These are phyloP conservation scores for Mychonastes homosphaera DNA, from an alignment of 139 green algal species.

Conservation along the genomic window DNA sequence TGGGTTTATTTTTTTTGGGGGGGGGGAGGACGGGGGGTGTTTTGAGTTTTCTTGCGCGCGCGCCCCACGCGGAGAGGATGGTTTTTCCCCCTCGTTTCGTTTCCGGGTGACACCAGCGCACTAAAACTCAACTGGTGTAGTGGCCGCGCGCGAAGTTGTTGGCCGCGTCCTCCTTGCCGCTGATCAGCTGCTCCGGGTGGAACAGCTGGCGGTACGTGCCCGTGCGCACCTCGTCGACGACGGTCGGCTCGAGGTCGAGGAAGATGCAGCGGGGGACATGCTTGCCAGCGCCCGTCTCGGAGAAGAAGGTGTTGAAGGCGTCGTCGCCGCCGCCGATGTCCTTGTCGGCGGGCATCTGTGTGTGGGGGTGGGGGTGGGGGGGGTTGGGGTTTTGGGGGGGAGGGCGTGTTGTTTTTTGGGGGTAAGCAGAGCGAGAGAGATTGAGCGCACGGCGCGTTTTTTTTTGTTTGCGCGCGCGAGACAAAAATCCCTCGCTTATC, in stretches of 20 bases:
- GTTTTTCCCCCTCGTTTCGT: too few species aligned
- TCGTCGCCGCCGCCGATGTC: slow-evolving; percentile 80
- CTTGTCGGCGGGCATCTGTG: slow-evolving; percentile 90
- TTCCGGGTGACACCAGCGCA: too few species aligned
- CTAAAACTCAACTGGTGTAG: slow-evolving; percentile 29
- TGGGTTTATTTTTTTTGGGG: too few species aligned
- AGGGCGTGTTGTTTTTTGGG: too few species aligned
- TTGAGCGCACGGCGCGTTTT: too few species aligned
- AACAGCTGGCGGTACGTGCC: slow-evolving; percentile 96
- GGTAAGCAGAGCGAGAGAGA: too few species aligned
- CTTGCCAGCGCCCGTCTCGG: slow-evolving; percentile 90
- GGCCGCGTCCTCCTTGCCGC: slow-evolving; percentile 76
- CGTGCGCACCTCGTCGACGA: slow-evolving; percentile 92
- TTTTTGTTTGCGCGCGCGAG: too few species aligned
- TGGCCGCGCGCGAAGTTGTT: slow-evolving; percentile 40
- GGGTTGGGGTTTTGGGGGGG: neutral
- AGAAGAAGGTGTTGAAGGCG: slow-evolving; percentile 97
- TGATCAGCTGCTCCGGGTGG: slow-evolving; percentile 97
- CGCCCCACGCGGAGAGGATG: too few species aligned
- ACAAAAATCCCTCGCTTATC: too few species aligned
- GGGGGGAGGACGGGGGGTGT: too few species aligned
- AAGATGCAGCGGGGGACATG: slow-evolving; percentile 88
- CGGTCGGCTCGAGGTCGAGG: slow-evolving; percentile 92
- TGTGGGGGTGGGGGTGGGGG: neutral
- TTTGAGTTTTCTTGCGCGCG: too few species aligned